Percentiles rank a stretch among this genome's conserved stretches.
Evolutionary conservation across 2,329 filamentous ascomycete species (phyloP).

Genomic region (Hypomyces rosellus): DNA sequence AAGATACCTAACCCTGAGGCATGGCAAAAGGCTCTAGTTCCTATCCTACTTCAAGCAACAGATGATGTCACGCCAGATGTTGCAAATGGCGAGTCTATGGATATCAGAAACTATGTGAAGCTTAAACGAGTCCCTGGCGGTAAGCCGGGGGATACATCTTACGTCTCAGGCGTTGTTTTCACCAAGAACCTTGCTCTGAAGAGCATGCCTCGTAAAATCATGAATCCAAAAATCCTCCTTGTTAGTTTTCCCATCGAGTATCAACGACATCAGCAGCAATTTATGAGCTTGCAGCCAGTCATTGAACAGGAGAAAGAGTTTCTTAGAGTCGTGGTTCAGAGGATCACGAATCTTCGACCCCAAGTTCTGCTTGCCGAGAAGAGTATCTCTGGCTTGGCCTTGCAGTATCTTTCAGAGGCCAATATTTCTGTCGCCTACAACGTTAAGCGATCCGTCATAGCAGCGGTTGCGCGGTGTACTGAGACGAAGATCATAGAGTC

Average conservation of each 20-base stretch:
- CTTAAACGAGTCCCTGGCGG: slow-evolving; percentile 93
- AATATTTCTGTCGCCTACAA: slow-evolving; percentile 94
- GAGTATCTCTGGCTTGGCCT: slow-evolving; percentile 82
- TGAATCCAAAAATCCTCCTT: slow-evolving; percentile 79
- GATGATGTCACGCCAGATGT: slow-evolving; percentile 94
- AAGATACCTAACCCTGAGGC: slow-evolving; percentile 64
- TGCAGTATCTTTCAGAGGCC: slow-evolving; percentile 81
- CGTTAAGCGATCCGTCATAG: slow-evolving; percentile 91
- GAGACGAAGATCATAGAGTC: slow-evolving; percentile 91
- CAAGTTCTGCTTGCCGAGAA: slow-evolving; percentile 88
- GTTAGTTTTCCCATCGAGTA: slow-evolving; percentile 96
- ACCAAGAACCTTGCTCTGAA: slow-evolving; percentile 95
- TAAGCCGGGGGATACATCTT: slow-evolving; percentile 84
- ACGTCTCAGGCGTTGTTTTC: slow-evolving; percentile 94
- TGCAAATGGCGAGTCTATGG: slow-evolving; percentile 86
- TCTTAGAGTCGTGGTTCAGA: slow-evolving; percentile 80
- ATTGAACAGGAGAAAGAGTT: slow-evolving; percentile 97
- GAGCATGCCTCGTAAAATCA: slow-evolving; percentile 85
- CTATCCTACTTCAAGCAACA: slow-evolving; percentile 83
- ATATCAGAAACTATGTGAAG: slow-evolving; percentile 95
- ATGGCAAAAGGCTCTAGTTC: slow-evolving; percentile 87
- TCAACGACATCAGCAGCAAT: slow-evolving; percentile 77
- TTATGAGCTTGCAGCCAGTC: slow-evolving; percentile 96
- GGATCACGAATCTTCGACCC: slow-evolving; percentile 79
- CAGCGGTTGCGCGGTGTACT: slow-evolving; percentile 87